These are phyloP conservation scores for Russula sp. DNA, from an alignment of 768 basidiomycete species.

Conservation along the genomic window DNA sequence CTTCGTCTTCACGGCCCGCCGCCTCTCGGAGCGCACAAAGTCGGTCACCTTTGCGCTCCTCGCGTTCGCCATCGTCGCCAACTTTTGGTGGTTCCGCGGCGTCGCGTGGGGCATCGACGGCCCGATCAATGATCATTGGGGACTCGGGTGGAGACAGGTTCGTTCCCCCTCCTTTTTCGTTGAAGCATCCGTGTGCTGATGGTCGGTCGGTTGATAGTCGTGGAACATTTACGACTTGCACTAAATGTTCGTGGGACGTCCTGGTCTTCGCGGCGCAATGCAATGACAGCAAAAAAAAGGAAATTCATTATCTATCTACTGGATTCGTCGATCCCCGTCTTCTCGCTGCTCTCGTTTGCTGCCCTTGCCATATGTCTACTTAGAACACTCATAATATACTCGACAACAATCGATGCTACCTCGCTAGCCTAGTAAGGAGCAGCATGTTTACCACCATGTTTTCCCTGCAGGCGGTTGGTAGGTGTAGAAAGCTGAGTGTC, in stretches of 20 bases:
- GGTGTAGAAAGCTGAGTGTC: background rate
- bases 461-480: background rate
- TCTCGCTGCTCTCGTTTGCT: background rate
- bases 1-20: conserved; percentile 76
- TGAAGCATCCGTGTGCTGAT: background rate
- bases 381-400: conserved; percentile 20
- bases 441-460: background rate
- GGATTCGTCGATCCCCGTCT: background rate
- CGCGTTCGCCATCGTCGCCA: conserved; percentile 53
- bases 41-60: conserved; percentile 61
- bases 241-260: background rate
- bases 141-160: conserved; percentile 70
- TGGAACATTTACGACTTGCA: conserved; percentile 32
- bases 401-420: background rate
- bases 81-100: conserved; percentile 94
- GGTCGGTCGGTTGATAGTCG: conserved; percentile 25
- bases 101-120: conserved; percentile 92
- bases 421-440: background rate
- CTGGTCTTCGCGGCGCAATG: background rate
- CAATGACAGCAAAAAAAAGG: background rate
- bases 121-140: conserved; percentile 72
- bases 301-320: too few species aligned
- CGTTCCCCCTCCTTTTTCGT: conserved; percentile 20
- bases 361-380: background rate
- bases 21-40: conserved; percentile 60